Percentiles rank a stretch among this genome's conserved stretches.
phyloP scores from a whole-genome alignment of 176 grass and related monocot species.

The Oryza punctata region DNA sequence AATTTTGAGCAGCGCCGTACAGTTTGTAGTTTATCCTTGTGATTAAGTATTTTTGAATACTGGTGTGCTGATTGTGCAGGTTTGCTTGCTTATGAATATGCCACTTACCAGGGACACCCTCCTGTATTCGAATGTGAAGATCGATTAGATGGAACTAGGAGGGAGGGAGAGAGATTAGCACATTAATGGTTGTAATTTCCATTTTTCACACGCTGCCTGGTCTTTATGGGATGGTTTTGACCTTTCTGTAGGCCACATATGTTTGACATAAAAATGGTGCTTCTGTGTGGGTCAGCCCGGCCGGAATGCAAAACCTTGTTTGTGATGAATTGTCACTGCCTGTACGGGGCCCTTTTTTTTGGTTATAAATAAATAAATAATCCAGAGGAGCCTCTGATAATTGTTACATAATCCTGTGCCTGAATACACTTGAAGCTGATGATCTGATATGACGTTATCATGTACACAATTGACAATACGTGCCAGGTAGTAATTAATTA shows the following conservation, averaged over 20 bases:
- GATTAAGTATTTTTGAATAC: background rate
- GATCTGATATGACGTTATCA: background rate
- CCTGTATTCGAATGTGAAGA: constrained; percentile 94
- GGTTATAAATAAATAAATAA: constrained; percentile 37
- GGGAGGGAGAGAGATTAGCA: background rate
- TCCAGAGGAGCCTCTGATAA: background rate
- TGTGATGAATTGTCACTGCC: constrained; percentile 14
- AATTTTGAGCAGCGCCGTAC: background rate
- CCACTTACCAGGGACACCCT: constrained; percentile 90
- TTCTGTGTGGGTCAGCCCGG: constrained; percentile 1
- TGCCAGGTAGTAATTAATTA: background rate
- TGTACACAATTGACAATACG: too few relatives aligned
- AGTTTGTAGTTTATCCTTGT: background rate
- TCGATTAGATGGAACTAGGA: constrained; percentile 57
- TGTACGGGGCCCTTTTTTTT: constrained; percentile 1
- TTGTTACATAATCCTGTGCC: background rate
- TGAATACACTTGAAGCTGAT: background rate
- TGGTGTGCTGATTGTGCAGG: constrained; percentile 49
- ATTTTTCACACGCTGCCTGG: background rate
- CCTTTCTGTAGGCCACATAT: background rate
- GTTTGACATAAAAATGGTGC: constrained; percentile 18
- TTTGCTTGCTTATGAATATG: constrained; percentile 84
- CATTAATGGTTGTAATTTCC: background rate
- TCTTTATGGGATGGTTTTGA: background rate
- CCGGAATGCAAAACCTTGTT: background rate